phyloP scores from a whole-genome alignment of 2,329 filamentous ascomycete genomes.

The Orbilia ellipsospora region DNA sequence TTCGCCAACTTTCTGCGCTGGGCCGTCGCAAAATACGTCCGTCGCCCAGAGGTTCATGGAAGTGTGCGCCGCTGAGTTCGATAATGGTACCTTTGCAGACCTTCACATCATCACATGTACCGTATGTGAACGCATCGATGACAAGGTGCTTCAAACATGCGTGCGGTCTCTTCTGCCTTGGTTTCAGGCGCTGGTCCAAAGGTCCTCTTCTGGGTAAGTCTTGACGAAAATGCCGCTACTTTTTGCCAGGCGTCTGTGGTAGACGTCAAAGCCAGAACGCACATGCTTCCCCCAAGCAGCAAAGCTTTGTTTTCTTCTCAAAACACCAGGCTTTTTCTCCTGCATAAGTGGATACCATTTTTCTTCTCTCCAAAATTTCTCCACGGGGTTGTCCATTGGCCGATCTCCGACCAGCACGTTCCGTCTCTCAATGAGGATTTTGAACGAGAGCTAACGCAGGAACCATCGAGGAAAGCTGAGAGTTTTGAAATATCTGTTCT shows the following conservation, averaged over 20 bases:
- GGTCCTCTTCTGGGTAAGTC: slow-evolving; percentile 49
- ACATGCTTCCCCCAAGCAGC: slow-evolving; percentile 34
- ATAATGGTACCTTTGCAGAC: neutral
- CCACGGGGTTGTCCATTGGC: slow-evolving; percentile 23
- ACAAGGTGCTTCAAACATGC: slow-evolving; percentile 13
- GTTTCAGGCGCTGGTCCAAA: slow-evolving; percentile 48
- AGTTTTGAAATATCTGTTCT: slow-evolving; percentile 43
- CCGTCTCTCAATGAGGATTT: slow-evolving; percentile 23
- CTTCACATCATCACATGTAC: slow-evolving; percentile 1
- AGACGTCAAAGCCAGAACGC: slow-evolving; percentile 45
- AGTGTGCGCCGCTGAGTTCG: neutral
- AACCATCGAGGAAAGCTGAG: slow-evolving; percentile 22
- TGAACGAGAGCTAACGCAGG: slow-evolving; percentile 47
- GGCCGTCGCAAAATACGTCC: slow-evolving; percentile 47
- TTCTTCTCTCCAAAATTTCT: slow-evolving; percentile 29
- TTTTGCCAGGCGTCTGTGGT: slow-evolving; percentile 44
- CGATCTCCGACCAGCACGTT: slow-evolving; percentile 10
- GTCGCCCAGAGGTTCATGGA: slow-evolving; percentile 53
- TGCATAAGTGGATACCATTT: slow-evolving; percentile 47
- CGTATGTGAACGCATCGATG: slow-evolving; percentile 14
- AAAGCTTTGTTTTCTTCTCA: slow-evolving; percentile 32
- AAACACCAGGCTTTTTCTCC: slow-evolving; percentile 39
- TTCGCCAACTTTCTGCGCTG: slow-evolving; percentile 22
- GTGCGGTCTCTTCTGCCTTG: slow-evolving; percentile 43
- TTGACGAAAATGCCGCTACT: slow-evolving; percentile 51